A percentile compares a stretch with the other conserved stretches of the same genome.
These are phyloP conservation scores for Centella asiatica DNA, from an alignment of 129 eudicot species.

Conservation along the genomic window DNA sequence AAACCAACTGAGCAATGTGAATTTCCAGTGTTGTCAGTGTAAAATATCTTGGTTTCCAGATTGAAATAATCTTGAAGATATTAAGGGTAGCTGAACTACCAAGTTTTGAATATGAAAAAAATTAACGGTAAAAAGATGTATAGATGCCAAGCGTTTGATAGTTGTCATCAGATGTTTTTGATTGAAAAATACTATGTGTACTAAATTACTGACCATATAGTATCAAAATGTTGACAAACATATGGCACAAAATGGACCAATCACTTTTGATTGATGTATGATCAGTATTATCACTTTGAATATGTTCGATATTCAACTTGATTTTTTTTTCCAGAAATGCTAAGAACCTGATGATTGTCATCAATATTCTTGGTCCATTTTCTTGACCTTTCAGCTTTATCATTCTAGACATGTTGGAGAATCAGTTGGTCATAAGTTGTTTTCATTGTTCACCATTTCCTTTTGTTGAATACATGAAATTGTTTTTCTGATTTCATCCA, in stretches of 20 bases:
- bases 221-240: too few relatives aligned
- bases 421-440: not conserved
- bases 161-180: not conserved
- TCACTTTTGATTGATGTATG: too few relatives aligned
- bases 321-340: too few relatives aligned
- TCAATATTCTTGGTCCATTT: too few relatives aligned
- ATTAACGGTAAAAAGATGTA: not conserved
- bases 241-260: too few relatives aligned
- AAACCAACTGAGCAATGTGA: not conserved
- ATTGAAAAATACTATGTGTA: too few relatives aligned
- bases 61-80: not conserved
- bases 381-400: too few relatives aligned
- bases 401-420: too few relatives aligned
- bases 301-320: too few relatives aligned
- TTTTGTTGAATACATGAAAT: not conserved
- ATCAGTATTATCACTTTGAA: too few relatives aligned
- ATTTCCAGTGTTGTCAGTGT: not conserved
- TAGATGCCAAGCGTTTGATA: not conserved
- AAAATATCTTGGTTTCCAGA: not conserved
- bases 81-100: not conserved
- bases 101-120: not conserved
- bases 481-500: slow-evolving; percentile 27
- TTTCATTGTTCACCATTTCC: not conserved
- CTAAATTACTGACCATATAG: too few relatives aligned
- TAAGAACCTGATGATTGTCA: too few relatives aligned